Conservation (phyloP, 2,329 filamentous ascomycete genomes). For the Emergomyces orientalis region DNA sequence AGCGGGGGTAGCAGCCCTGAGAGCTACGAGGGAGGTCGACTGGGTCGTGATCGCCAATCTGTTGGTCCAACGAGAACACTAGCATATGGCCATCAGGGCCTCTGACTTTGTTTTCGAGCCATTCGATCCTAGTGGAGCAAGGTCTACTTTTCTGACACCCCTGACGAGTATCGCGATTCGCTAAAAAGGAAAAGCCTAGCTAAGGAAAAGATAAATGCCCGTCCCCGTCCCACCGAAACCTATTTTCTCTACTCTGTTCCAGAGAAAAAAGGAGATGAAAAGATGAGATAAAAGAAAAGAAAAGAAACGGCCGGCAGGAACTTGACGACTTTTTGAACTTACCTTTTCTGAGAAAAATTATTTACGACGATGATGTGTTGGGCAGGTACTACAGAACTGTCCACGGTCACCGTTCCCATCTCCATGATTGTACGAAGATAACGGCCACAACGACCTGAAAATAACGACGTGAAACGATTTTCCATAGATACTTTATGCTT, state of each 20-base stretch:
- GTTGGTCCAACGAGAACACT: slow-evolving; percentile 20
- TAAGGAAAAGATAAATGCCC: neutral
- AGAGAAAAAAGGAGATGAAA: neutral
- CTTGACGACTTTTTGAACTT: neutral
- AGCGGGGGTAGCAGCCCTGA: slow-evolving; percentile 50
- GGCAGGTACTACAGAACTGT: slow-evolving; percentile 6
- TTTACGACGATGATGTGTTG: neutral
- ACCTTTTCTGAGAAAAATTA: neutral
- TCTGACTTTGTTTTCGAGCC: slow-evolving; percentile 6
- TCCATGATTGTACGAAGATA: neutral
- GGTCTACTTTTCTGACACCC: neutral
- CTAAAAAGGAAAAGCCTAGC: neutral
- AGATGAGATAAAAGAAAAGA: neutral
- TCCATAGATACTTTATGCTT: slow-evolving; percentile 11
- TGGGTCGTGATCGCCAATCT: slow-evolving; percentile 19
- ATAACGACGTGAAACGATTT: slow-evolving; percentile 11
- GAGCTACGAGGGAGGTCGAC: slow-evolving; percentile 22
- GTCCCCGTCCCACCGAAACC: neutral
- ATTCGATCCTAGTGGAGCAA: neutral
- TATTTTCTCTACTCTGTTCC: neutral
- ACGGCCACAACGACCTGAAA: neutral
- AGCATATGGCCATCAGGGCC: slow-evolving; percentile 18
- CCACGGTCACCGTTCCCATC: neutral
- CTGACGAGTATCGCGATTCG: slow-evolving; percentile 1
- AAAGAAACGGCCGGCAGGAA: neutral